Evolutionary conservation across 2,329 filamentous ascomycete species (phyloP), one percentile per base, ranked within the genome.

Genomic region (Stachybotrys chartarum): DNA sequence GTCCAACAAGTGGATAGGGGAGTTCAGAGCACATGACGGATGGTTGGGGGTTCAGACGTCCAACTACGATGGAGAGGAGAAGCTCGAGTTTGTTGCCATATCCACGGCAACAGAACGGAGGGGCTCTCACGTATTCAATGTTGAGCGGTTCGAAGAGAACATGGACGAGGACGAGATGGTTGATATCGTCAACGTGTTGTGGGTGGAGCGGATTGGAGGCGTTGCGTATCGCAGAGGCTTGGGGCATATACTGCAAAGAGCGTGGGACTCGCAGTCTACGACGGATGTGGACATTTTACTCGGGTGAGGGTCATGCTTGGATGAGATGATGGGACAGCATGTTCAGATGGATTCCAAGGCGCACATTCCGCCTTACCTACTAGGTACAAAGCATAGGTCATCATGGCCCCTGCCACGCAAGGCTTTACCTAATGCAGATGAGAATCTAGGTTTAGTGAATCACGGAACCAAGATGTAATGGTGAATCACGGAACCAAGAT

Each of bases 11-110:
- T 76, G 73, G 73, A 65, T 73, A n/a, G 74, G 74, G 31, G 68
- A 71, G 51, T 69, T 77, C 42, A 68, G 74, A 45, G 68, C 73
- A n/a, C 75, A 77, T 58, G 74, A 77, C 53, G 69, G 68, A 39
- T 77, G 75, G 75, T 61, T 77, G 44, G 75, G 75, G 8, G 61
- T 77, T 6, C 74, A 77, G 60, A 70, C 72, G n/a, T 74, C 72
- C 57, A 77, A 77, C 61, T 73, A 77, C 54, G 72, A 73, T 7
- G 73, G 73, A 47, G 72, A 74, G 50, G 74, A 75, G 64, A 68
- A 66, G 51, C 68, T 77, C 30, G 74, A 77, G 60, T 75, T 77
- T 52, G 66, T 77, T 14, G 73, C 74, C 54, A 68, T 77, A 7
- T 75, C 72, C 39, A 68, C 65, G 10, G 72, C 68, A 3, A 70